Conservation (phyloP, 495 filamentous ascomycete species). For the Penicillium nucicola region DNA sequence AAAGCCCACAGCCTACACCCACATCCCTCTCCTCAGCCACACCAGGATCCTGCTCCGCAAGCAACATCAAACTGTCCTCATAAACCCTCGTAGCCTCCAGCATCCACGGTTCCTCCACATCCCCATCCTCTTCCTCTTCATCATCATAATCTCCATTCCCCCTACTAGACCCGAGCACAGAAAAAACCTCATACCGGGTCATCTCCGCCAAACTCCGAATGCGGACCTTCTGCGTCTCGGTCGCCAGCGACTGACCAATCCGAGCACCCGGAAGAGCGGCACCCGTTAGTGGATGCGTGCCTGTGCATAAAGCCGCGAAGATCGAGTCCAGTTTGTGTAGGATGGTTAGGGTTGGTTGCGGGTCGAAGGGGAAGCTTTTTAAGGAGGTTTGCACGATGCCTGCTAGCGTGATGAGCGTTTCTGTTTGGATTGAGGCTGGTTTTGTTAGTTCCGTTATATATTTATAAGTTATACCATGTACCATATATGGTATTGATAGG, state of each 20-base stretch:
- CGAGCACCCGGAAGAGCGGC: conserved; percentile 65
- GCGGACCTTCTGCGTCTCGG: conserved; percentile 74
- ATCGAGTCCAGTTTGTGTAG: conserved; percentile 75
- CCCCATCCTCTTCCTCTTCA: conserved; percentile 35
- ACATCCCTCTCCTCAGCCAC: conserved; percentile 13
- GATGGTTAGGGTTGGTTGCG: conserved; percentile 58
- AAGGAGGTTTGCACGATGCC: conserved; percentile 64
- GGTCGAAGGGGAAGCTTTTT: conserved; percentile 62
- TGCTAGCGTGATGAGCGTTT: conserved; percentile 75
- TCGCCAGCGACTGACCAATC: conserved; percentile 41
- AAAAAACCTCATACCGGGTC: conserved; percentile 45
- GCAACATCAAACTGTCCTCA: conserved; percentile 69
- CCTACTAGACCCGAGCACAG: conserved; percentile 47
- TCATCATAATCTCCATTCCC: conserved; percentile 31
- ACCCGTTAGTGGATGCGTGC: conserved; percentile 62
- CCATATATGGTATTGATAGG: no score
- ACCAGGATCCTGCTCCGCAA: conserved; percentile 55
- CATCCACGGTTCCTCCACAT: conserved; percentile 44
- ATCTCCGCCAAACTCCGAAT: conserved; percentile 73
- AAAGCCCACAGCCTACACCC: not conserved
- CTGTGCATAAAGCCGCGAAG: conserved; percentile 68
- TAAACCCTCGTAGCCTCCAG: conserved; percentile 76
- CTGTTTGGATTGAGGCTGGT: conserved; percentile 75
- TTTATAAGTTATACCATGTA: no score
- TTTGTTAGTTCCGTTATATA: not conserved